Percentiles rank a stretch among this genome's conserved stretches.
These are phyloP conservation scores for Phialophora expanda DNA, from an alignment of 2,329 filamentous ascomycete genomes.

Conservation along the genomic window DNA sequence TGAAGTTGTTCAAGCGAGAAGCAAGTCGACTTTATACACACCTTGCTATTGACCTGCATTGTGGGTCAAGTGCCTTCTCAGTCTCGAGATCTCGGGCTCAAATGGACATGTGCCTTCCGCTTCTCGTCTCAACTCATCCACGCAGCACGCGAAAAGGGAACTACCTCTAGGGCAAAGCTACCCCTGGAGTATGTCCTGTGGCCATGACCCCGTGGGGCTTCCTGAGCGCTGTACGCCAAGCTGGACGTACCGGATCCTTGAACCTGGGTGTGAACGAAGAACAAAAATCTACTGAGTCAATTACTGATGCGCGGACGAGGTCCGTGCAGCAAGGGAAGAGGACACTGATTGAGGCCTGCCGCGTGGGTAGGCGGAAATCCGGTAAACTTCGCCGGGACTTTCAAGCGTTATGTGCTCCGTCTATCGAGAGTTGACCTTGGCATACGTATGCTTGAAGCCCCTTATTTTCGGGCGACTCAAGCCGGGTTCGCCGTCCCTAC, in stretches of 20 bases:
- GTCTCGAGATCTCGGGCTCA: background rate
- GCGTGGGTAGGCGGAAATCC: too few species aligned
- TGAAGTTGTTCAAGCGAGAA: background rate
- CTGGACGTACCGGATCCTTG: background rate
- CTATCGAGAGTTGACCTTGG: too few species aligned
- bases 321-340: too few species aligned
- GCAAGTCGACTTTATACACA: background rate
- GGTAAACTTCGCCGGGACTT: too few species aligned
- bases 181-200: background rate
- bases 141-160: background rate
- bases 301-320: too few species aligned
- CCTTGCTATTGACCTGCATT: background rate
- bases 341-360: background rate
- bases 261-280: background rate
- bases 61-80: background rate
- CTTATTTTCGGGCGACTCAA: too few species aligned
- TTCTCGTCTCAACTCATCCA: background rate
- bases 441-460: too few species aligned
- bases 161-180: background rate
- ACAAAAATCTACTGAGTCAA: too few species aligned
- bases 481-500: too few species aligned
- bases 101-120: too few species aligned
- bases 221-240: background rate
- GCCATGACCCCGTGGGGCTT: background rate
- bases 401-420: too few species aligned